Evolutionary conservation across 192 early-diverging fungal species (phyloP).

Genomic region (Backusella tarrabulga): DNA sequence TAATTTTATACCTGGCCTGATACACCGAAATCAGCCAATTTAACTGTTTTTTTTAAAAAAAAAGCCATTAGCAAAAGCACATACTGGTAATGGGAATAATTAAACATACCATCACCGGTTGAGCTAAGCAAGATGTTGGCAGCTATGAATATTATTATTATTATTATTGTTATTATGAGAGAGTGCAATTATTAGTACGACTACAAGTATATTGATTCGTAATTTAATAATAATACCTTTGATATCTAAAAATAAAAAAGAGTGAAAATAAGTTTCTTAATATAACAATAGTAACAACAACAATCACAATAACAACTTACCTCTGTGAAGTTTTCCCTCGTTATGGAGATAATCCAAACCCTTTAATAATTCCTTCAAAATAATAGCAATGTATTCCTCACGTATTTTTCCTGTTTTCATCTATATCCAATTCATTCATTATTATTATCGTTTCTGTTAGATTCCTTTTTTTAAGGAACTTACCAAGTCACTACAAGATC

Average conservation of each 20-base stretch:
- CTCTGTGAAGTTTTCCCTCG: slow-evolving; percentile 85
- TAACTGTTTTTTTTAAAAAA: slow-evolving; percentile 48
- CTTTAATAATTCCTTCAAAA: slow-evolving; percentile 82
- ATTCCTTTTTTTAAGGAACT: neutral
- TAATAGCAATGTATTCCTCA: slow-evolving; percentile 92
- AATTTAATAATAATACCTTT: slow-evolving; percentile 59
- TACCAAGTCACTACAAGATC: slow-evolving; percentile 92
- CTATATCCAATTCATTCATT: slow-evolving; percentile 35
- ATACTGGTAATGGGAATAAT: neutral
- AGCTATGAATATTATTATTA: slow-evolving; percentile 37
- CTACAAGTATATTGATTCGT: neutral
- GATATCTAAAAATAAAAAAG: slow-evolving; percentile 68
- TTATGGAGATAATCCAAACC: slow-evolving; percentile 93
- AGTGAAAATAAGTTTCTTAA: neutral
- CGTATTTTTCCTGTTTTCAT: slow-evolving; percentile 83
- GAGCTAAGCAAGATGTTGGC: slow-evolving; percentile 79
- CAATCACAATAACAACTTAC: slow-evolving; percentile 27
- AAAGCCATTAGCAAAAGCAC: neutral
- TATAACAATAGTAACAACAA: neutral
- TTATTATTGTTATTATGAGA: too few relatives aligned
- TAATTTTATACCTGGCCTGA: slow-evolving; percentile 74
- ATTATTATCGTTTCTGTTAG: neutral
- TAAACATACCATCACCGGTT: slow-evolving; percentile 60
- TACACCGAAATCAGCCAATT: slow-evolving; percentile 99
- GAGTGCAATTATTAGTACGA: too few relatives aligned